Conservation (phyloP, 1,139 yeast species). For the Meyerozyma elateridarum region DNA sequence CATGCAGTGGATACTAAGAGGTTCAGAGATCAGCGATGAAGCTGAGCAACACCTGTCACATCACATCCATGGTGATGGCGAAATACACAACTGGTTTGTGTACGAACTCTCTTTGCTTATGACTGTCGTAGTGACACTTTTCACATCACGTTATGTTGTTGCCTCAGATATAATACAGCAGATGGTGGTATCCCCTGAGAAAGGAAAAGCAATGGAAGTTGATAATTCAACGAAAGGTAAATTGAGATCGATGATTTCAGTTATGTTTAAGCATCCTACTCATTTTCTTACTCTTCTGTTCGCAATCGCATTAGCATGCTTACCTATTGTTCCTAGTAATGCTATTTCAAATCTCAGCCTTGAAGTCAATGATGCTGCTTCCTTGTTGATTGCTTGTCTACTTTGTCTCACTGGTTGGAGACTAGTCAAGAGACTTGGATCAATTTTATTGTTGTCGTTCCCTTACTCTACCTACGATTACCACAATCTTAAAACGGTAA, state of each 20-base stretch:
- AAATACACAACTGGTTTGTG: constrained; percentile 29
- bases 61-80: constrained; percentile 48
- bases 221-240: neutral
- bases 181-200: constrained; percentile 23
- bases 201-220: constrained; percentile 1
- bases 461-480: constrained; percentile 44
- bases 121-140: constrained; percentile 28
- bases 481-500: constrained; percentile 28
- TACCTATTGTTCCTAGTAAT: constrained; percentile 31
- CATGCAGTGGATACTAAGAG: constrained; percentile 39
- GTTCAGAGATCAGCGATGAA: constrained; percentile 27
- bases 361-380: constrained; percentile 46
- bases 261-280: constrained; percentile 50
- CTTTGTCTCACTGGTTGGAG: constrained; percentile 53
- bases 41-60: constrained; percentile 37
- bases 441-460: constrained; percentile 47
- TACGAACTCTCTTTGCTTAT: constrained; percentile 25
- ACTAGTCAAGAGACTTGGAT: constrained; percentile 48
- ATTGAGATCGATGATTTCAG: neutral
- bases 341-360: constrained; percentile 27
- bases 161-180: constrained; percentile 32
- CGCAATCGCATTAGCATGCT: constrained; percentile 31
- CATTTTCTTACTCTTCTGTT: constrained; percentile 58
- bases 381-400: constrained; percentile 44
- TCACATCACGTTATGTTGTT: constrained; percentile 34